Evolutionary conservation across 495 filamentous ascomycete species (phyloP).

Genomic region (Staphylotrichum tortipilum): DNA sequence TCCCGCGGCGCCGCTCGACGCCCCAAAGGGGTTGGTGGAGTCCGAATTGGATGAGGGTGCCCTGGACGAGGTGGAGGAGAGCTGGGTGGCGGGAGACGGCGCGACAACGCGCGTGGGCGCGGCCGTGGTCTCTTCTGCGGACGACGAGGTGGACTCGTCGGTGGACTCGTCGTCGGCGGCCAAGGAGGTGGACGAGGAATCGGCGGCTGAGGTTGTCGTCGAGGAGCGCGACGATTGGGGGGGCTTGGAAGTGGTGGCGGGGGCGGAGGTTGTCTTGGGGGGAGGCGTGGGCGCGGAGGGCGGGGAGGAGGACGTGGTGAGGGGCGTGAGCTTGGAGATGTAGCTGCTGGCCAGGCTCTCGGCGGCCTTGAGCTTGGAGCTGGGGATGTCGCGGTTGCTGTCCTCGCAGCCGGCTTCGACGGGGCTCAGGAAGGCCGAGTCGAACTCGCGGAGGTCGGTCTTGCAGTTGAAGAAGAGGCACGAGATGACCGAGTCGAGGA

Average conservation of each 20-base stretch:
- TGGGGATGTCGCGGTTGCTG: conserved; percentile 12
- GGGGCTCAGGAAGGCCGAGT: conserved; percentile 16
- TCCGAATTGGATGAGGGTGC: background rate
- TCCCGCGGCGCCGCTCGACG: background rate
- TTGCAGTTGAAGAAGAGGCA: conserved; percentile 26
- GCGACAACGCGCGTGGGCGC: background rate
- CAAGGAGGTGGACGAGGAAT: background rate
- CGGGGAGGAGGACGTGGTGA: conserved; percentile 1
- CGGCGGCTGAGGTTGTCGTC: background rate
- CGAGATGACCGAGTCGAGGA: conserved; percentile 18
- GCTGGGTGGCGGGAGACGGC: background rate
- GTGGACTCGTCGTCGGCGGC: background rate
- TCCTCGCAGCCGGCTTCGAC: conserved; percentile 18
- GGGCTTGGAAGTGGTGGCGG: background rate
- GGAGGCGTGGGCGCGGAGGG: background rate
- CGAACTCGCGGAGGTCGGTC: conserved; percentile 14
- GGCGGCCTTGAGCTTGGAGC: conserved; percentile 12
- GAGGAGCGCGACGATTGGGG: background rate
- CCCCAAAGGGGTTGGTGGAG: background rate
- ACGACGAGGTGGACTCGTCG: background rate
- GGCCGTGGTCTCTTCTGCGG: background rate
- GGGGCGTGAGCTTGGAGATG: conserved; percentile 8
- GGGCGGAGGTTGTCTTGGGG: background rate
- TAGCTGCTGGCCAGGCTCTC: conserved; percentile 17
- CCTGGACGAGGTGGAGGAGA: background rate